These are phyloP conservation scores for Vickermania ingenoplastis DNA, from an alignment of 208 protist genomes.

Conservation along the genomic window DNA sequence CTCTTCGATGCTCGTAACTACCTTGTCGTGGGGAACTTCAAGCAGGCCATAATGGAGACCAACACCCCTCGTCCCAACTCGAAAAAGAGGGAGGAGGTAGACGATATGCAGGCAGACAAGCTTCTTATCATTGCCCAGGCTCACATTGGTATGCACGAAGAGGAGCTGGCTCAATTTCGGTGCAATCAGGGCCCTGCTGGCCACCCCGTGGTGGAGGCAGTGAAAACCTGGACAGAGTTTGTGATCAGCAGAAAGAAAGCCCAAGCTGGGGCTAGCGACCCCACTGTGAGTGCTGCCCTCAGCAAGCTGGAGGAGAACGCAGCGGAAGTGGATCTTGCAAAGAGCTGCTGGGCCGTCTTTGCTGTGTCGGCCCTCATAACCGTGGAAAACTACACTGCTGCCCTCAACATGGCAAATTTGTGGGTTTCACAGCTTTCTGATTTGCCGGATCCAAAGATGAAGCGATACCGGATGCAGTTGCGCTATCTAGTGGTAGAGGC, in stretches of 20 bases:
- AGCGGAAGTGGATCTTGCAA: constrained; percentile 21
- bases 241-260: constrained; percentile 7
- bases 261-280: not conserved
- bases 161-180: constrained; percentile 40
- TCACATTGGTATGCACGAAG: constrained; percentile 71
- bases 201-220: constrained; percentile 34
- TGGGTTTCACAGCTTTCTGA: constrained; percentile 43
- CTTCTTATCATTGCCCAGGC: constrained; percentile 49
- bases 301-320: constrained; percentile 16
- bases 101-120: constrained; percentile 55
- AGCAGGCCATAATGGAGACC: constrained; percentile 66
- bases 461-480: constrained; percentile 42
- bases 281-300: constrained; percentile 11
- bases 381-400: constrained; percentile 22
- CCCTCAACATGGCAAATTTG: constrained; percentile 40
- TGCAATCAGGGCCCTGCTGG: constrained; percentile 12
- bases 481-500: constrained; percentile 50
- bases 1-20: constrained; percentile 82
- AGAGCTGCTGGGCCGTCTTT: constrained; percentile 24
- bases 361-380: constrained; percentile 40
- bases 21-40: constrained; percentile 78
- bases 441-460: constrained; percentile 10
- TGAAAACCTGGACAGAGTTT: constrained; percentile 50
- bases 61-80: constrained; percentile 22
- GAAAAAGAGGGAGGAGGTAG: constrained; percentile 38